Base-by-base conservation (phyloP, 108 stramenopile genomes). In the Mediolabrus comicus region DNA sequence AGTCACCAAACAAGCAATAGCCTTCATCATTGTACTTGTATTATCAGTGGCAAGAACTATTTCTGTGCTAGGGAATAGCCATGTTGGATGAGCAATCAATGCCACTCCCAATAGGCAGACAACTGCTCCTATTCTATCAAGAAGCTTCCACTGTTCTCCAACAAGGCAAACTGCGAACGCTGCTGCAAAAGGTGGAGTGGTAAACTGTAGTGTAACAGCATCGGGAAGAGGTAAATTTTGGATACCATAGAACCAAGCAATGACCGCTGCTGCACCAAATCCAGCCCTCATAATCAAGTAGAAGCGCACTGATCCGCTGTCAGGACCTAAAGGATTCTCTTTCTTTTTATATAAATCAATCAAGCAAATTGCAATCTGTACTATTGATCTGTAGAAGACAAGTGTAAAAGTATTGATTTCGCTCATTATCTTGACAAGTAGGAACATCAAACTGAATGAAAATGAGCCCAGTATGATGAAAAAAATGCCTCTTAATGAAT, bases 191-290 rank as follows among this genome's bases (percentile, higher is more conserved):
- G 77, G 72, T 4, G 77, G 77, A 3, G 71, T 72, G 12, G 77
- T 79, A 32, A 79, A 79, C 67, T 79, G 77, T 16, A 79, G 55
- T 8, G 77, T 79, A 32, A 77, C 76, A 17, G 76, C 76, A 58
- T 77, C 76, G 16, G 76, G 76, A 3, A 77, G 53, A 4, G 76
- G 76, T 53, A 77, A 53, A 24, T 57, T 56, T 39, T 77, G 76
- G 24, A 77, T 77, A 4, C 76, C 76, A 26, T 66, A 77, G 31
- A 77, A 77, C 69, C 69, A 77, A 7, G 76, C 76, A 14, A 70
- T 71, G 25, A 77, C 76, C 2, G 76, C 76, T 17, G 33, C 55
- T 9, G 76, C 62, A 12, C 76, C 76, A 49, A 71, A 71, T 46
- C 55, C 16, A 5, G 51, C 76, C 6, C 76, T 27, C 19, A 65